Evolutionary conservation across 2,329 filamentous ascomycete species (phyloP), one percentile per base, ranked within the genome.

Genomic region (Trichoderma cornu-damae): DNA sequence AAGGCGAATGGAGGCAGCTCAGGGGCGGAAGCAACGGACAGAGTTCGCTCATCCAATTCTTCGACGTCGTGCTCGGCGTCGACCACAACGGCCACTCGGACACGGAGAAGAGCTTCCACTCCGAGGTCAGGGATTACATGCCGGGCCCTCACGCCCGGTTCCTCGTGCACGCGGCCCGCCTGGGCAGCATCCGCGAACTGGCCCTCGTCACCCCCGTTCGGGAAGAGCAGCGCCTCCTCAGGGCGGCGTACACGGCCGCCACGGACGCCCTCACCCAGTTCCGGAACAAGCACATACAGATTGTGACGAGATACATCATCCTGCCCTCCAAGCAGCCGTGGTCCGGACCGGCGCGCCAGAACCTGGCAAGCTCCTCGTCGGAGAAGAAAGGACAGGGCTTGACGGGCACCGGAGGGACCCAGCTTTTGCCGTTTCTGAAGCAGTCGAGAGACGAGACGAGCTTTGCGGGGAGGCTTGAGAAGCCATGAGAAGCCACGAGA

Each of bases 1-100:
- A 77, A 12, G 82, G 85, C 0, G 74, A 80, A 34, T 96, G 90
- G 79, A 79, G 85, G 16, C 86, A 93, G 64, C 87, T 89, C 58
- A 83, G 89, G n/a, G 93, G 93, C 16, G 93, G 93, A 4, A 95
- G 89, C 70, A 96, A 96, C 66, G 93, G 92, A 0, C 93, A 97
- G 71, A 93, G 88, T 70, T 95, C 90, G 0, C 77, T 96, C 40
- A 91, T 97, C 59, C 91, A 96, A 66, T 94, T 96, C 75, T 90
- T 96, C 70, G 93, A 97, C 68, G 81, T 95, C 12, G 83, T 91
- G 0, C 79, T 97, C 0, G 90, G 90, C 2, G 80, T 97, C 12
- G 86, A 95, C 66, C 93, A 97, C 73, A 67, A 66, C 1, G 71
- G 74, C 2, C 72, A 72, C 47, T 71, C 70, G 59, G 62, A 63